Percentiles rank a stretch among this genome's conserved stretches.
Evolutionary conservation across 257 asterid genomes (phyloP).

Genomic region (Penstemon davidsonii): DNA sequence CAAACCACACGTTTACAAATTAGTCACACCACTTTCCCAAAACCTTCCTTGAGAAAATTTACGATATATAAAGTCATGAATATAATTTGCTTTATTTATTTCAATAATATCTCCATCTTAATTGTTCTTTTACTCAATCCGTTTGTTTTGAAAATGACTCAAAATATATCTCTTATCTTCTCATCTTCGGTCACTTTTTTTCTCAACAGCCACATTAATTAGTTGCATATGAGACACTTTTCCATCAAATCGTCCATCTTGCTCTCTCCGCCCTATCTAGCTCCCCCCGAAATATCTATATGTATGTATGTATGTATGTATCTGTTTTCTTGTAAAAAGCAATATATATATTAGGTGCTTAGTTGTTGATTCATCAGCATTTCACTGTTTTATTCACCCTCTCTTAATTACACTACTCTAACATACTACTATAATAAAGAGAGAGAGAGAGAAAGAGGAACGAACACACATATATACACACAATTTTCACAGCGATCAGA

Average conservation of each 20-base stretch:
- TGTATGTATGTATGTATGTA: background rate
- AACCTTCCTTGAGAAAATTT: too few relatives aligned
- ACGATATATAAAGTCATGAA: too few relatives aligned
- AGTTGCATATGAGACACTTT: background rate
- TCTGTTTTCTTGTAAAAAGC: background rate
- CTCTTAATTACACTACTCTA: background rate
- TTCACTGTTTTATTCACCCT: background rate
- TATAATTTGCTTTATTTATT: too few relatives aligned
- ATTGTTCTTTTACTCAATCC: background rate
- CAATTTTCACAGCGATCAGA: background rate
- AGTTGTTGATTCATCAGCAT: background rate
- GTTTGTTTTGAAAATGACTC: background rate
- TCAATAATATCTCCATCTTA: background rate
- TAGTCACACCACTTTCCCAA: too few relatives aligned
- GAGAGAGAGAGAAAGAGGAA: too few relatives aligned
- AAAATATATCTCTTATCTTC: background rate
- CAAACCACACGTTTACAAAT: too few relatives aligned
- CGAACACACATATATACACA: background rate
- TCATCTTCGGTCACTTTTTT: background rate
- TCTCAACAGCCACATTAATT: conserved; percentile 17
- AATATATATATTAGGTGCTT: background rate
- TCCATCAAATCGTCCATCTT: background rate
- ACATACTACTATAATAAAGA: background rate
- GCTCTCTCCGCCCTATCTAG: conserved; percentile 4
- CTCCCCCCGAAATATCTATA: background rate